These are phyloP conservation scores for Aspergillus leporis DNA, from an alignment of 495 filamentous ascomycete genomes.

Conservation along the genomic window DNA sequence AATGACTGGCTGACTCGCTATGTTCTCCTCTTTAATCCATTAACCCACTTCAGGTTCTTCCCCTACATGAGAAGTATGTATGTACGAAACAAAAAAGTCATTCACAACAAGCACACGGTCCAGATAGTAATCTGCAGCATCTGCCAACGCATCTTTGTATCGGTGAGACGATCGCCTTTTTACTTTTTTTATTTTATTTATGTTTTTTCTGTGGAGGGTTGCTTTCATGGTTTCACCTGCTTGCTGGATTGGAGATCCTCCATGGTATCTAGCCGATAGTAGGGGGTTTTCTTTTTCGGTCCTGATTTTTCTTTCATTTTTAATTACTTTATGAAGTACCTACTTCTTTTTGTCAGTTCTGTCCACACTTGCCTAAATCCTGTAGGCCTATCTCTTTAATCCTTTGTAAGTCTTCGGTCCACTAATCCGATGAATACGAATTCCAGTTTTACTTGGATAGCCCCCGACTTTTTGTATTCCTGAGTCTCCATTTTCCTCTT, in stretches of 20 bases:
- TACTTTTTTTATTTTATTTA: not conserved
- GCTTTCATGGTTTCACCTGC: conserved; percentile 8
- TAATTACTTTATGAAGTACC: not conserved
- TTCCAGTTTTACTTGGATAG: too few relatives aligned
- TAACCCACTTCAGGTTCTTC: not conserved
- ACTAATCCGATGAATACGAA: not conserved
- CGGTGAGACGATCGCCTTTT: conserved; percentile 11
- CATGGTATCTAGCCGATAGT: not conserved
- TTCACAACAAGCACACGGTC: conserved; percentile 9
- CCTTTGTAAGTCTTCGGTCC: not conserved
- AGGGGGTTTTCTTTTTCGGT: not conserved
- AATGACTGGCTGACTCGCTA: not conserved
- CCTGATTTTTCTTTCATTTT: not conserved
- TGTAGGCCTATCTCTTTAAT: not conserved
- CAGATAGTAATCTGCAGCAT: conserved; percentile 25
- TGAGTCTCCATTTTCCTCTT: not conserved
- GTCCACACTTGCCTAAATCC: not conserved
- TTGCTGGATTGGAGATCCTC: not conserved
- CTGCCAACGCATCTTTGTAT: conserved; percentile 25
- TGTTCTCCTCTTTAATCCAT: not conserved
- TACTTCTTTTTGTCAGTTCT: not conserved
- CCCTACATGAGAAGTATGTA: conserved; percentile 1
- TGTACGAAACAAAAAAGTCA: conserved; percentile 5
- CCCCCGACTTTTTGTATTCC: not conserved
- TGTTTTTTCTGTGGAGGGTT: not conserved